These are phyloP conservation scores for Aegilops longissima DNA, from an alignment of 176 grass and related monocot species.

Conservation along the genomic window DNA sequence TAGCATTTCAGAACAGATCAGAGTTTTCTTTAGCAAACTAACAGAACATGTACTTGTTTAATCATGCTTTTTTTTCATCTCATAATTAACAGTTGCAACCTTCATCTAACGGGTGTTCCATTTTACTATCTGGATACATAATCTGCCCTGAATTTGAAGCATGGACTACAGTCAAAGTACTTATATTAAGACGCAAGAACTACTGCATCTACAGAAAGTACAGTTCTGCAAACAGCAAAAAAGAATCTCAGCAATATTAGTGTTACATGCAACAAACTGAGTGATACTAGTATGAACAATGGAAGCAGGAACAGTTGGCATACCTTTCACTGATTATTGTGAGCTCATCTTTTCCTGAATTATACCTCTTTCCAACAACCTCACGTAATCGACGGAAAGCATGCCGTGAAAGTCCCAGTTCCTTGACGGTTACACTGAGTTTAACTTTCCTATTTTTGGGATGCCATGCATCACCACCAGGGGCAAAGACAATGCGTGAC, in stretches of 20 bases:
- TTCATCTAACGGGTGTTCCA: neutral
- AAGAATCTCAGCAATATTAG: neutral
- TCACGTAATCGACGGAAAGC: constrained; percentile 70
- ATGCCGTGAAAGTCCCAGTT: constrained; percentile 79
- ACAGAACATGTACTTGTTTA: neutral
- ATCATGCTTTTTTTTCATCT: neutral
- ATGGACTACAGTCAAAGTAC: neutral
- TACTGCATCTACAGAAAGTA: neutral
- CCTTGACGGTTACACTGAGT: constrained; percentile 84
- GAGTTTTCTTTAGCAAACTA: constrained; percentile 12
- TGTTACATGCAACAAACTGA: constrained; percentile 10
- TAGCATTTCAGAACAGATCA: constrained; percentile 6
- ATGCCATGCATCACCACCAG: constrained; percentile 84
- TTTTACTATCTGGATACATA: neutral
- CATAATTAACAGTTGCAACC: constrained; percentile 9
- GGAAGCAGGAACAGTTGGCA: constrained; percentile 16
- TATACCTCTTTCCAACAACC: constrained; percentile 85
- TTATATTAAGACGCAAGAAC: constrained; percentile 2
- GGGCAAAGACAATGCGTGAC: constrained; percentile 81
- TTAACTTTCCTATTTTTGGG: constrained; percentile 94
- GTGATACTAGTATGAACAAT: neutral
- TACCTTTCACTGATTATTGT: constrained; percentile 94
- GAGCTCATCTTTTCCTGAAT: constrained; percentile 90
- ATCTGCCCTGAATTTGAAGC: neutral
- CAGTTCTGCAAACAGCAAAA: neutral